Conservation (phyloP, 1,284 basidiomycete species). For the Microbotryum violaceum region DNA sequence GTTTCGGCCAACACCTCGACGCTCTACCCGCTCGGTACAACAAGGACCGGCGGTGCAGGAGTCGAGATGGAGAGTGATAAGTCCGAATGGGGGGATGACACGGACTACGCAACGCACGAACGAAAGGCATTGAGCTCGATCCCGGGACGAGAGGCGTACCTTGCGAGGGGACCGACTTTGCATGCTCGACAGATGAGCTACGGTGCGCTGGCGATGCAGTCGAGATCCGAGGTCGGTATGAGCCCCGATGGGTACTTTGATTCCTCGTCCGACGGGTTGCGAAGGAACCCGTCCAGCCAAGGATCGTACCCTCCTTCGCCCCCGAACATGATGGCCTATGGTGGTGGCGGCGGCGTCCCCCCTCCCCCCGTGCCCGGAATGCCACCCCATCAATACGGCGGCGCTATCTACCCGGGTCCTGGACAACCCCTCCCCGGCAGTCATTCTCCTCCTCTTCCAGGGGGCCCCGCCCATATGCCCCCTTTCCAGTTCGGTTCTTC, state of each 20-base stretch:
- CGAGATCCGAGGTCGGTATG: constrained; percentile 2
- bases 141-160: not conserved
- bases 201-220: constrained; percentile 24
- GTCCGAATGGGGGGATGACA: constrained; percentile 12
- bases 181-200: constrained; percentile 12
- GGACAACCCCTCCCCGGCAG: no score
- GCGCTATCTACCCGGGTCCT: no score
- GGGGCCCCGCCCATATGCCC: no score
- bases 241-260: constrained; percentile 7
- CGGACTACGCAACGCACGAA: not conserved
- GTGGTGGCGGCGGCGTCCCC: no score
- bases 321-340: no score
- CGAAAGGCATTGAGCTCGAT: not conserved
- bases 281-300: no score
- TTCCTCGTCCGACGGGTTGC: not conserved
- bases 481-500: no score
- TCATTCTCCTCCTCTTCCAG: no score
- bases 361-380: no score
- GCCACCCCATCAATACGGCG: no score
- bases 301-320: no score
- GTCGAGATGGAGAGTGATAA: constrained; percentile 29
- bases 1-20: constrained; percentile 25
- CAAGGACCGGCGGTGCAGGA: constrained; percentile 30
- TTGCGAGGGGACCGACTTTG: constrained; percentile 1
- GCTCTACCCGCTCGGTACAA: constrained; percentile 34